Evolutionary conservation across 805 yeast genomes (phyloP).

Genomic region (Wickerhamiella occidentalis): DNA sequence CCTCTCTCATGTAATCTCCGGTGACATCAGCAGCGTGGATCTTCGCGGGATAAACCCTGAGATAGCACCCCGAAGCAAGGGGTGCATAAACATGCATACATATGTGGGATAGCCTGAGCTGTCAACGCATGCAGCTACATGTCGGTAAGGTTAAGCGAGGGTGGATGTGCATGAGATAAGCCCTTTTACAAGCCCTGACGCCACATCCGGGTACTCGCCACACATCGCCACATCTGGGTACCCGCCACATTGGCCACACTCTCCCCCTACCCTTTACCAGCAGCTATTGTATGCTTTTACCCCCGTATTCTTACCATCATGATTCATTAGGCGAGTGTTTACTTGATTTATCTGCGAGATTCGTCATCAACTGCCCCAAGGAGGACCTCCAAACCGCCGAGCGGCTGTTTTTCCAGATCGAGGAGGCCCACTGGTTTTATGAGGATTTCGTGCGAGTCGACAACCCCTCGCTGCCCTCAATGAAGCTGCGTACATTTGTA

Average conservation of each 20-base stretch:
- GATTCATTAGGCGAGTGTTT: conserved; percentile 22
- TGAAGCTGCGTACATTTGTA: conserved; percentile 69
- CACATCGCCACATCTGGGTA: too few relatives aligned
- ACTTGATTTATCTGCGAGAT: conserved; percentile 69
- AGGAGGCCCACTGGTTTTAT: conserved; percentile 98
- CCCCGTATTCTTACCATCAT: conserved; percentile 14
- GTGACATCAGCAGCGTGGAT: too few relatives aligned
- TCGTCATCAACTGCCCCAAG: conserved; percentile 80
- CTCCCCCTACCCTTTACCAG: too few relatives aligned
- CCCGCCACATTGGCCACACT: too few relatives aligned
- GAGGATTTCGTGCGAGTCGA: conserved; percentile 65
- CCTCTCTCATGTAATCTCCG: too few relatives aligned
- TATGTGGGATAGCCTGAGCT: too few relatives aligned
- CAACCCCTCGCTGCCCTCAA: conserved; percentile 61
- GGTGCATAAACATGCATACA: neutral
- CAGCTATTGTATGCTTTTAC: conserved; percentile 5
- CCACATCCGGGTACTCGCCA: too few relatives aligned
- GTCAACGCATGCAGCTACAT: too few relatives aligned
- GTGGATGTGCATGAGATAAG: too few relatives aligned
- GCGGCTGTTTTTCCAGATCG: conserved; percentile 83
- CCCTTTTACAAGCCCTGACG: too few relatives aligned
- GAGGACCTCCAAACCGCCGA: conserved; percentile 76
- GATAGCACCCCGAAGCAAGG: neutral
- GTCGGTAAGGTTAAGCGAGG: too few relatives aligned
- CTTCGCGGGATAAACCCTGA: too few relatives aligned